A percentile compares a stretch with the other conserved stretches of the same genome.
Conservation (phyloP, 306 rosid genomes). For the Phaseolus lunatus region DNA sequence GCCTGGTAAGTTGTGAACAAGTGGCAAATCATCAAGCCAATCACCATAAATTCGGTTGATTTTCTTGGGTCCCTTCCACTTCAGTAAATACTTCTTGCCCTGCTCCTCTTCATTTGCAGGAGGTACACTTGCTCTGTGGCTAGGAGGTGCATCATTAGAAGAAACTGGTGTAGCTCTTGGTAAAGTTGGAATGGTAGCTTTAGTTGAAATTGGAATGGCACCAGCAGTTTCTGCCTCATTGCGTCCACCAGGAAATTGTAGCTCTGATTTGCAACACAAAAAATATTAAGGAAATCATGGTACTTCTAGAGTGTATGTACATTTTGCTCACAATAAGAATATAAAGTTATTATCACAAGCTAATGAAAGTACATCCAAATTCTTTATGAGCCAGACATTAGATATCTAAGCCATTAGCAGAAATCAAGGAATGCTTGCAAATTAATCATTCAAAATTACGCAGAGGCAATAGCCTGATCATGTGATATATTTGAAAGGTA, state of each 20-base stretch:
- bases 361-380: constrained; percentile 6
- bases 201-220: constrained; percentile 28
- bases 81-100: constrained; percentile 57
- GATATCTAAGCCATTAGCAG: constrained; percentile 12
- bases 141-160: constrained; percentile 54
- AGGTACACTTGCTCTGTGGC: constrained; percentile 38
- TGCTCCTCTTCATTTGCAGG: constrained; percentile 57
- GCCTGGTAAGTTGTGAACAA: constrained; percentile 52
- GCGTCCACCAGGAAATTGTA: constrained; percentile 58
- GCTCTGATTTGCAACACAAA: constrained; percentile 60
- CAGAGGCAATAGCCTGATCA: constrained; percentile 19
- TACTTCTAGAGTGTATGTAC: background rate
- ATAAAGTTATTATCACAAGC: background rate
- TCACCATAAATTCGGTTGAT: constrained; percentile 85
- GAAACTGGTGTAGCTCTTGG: constrained; percentile 49
- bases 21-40: constrained; percentile 89
- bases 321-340: background rate
- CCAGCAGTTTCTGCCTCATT: constrained; percentile 60
- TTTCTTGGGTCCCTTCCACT: constrained; percentile 82
- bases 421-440: background rate
- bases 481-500: background rate
- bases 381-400: constrained; percentile 2
- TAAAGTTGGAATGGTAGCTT: constrained; percentile 37
- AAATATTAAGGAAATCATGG: constrained; percentile 7
- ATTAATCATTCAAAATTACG: constrained; percentile 25